phyloP scores from a whole-genome alignment of 129 eudicot genomes.

The Sambucus nigra region DNA sequence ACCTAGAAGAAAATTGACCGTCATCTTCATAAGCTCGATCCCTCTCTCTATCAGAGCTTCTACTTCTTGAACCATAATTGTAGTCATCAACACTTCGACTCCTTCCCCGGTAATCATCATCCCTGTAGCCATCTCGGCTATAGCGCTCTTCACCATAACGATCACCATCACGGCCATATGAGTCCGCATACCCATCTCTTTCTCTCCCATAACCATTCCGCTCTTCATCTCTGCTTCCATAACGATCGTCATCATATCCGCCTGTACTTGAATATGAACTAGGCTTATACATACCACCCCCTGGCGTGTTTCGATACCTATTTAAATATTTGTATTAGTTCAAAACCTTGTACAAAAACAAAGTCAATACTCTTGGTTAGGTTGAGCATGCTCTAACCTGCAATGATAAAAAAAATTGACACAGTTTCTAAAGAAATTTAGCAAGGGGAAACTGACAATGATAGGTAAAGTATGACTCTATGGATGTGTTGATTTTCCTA shows the following conservation, averaged over 20 bases:
- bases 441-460: not conserved
- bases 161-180: slow-evolving; percentile 53
- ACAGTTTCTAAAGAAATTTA: not conserved
- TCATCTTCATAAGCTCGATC: slow-evolving; percentile 70
- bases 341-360: not conserved
- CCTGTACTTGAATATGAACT: slow-evolving; percentile 49
- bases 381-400: not conserved
- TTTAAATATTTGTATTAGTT: slow-evolving; percentile 3
- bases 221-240: slow-evolving; percentile 57
- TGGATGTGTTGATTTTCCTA: not conserved
- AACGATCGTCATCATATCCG: slow-evolving; percentile 58
- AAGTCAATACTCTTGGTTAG: not conserved
- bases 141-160: slow-evolving; percentile 55
- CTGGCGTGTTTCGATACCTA: slow-evolving; percentile 75
- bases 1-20: slow-evolving; percentile 81
- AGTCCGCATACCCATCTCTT: slow-evolving; percentile 52
- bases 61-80: slow-evolving; percentile 57
- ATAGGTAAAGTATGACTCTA: not conserved
- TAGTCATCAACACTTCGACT: slow-evolving; percentile 57
- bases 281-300: slow-evolving; percentile 63
- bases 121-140: slow-evolving; percentile 54
- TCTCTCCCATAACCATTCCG: slow-evolving; percentile 81
- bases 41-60: slow-evolving; percentile 75
- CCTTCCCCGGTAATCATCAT: slow-evolving; percentile 83
- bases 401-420: not conserved